Conservation (phyloP, 2,329 filamentous ascomycete genomes). For the Penicillium sp. region DNA sequence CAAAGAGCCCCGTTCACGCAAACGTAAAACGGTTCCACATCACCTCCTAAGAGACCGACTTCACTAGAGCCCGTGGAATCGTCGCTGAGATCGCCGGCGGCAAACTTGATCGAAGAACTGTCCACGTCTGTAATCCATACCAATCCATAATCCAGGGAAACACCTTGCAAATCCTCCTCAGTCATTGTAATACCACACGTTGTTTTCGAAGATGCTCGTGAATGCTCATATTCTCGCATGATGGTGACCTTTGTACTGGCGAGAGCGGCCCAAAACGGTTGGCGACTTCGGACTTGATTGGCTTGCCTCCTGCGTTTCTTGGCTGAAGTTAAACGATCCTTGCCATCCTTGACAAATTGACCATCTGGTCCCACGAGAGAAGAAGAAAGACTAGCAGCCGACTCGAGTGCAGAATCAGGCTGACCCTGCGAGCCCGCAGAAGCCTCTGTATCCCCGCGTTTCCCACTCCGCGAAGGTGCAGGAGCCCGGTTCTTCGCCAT, state of each 20-base stretch:
- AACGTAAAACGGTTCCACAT: conserved; percentile 62
- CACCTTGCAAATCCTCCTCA: conserved; percentile 44
- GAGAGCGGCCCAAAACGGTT: conserved; percentile 90
- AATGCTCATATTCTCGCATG: conserved; percentile 86
- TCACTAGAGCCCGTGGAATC: conserved; percentile 34
- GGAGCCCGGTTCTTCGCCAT: conserved; percentile 48
- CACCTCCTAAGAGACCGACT: conserved; percentile 26
- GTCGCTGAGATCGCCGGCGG: conserved; percentile 44
- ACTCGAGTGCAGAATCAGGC: conserved; percentile 45
- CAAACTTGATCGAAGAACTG: conserved; percentile 49
- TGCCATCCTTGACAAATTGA: conserved; percentile 54
- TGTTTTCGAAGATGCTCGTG: conserved; percentile 50
- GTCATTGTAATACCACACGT: conserved; percentile 40
- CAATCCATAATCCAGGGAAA: conserved; percentile 43
- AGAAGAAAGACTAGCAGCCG: conserved; percentile 43
- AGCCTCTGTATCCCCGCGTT: conserved; percentile 47
- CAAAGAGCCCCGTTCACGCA: conserved; percentile 65
- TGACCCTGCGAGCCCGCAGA: conserved; percentile 45
- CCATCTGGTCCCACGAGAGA: conserved; percentile 40
- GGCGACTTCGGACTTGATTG: conserved; percentile 83
- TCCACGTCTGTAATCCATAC: conserved; percentile 50
- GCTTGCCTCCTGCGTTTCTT: conserved; percentile 91
- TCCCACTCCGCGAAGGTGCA: conserved; percentile 40
- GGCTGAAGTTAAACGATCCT: conserved; percentile 59
- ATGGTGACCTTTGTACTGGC: conserved; percentile 96